Conservation (phyloP, 495 filamentous ascomycete genomes). For the Aspergillus nanangensis region DNA sequence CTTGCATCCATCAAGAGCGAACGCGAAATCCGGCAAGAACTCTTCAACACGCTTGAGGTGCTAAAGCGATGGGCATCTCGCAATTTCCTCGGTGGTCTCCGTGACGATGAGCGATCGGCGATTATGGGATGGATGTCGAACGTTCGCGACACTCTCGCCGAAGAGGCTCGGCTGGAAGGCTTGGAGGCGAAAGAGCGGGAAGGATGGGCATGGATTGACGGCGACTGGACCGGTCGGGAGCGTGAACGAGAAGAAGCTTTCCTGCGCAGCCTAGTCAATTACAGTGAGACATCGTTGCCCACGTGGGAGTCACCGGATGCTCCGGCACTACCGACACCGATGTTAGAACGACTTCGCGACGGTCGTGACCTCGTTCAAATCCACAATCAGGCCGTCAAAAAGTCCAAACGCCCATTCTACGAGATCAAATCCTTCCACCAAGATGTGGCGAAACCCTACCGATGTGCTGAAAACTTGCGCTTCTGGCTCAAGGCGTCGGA, state of each 20-base stretch:
- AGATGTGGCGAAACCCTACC: constrained; percentile 90
- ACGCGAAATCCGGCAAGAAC: constrained; percentile 71
- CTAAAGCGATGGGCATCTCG: constrained; percentile 85
- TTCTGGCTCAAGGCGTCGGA: constrained; percentile 97
- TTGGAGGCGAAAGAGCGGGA: constrained; percentile 65
- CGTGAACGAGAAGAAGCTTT: constrained; percentile 81
- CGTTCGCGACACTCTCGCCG: constrained; percentile 67
- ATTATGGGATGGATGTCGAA: constrained; percentile 73
- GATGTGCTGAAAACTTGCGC: constrained; percentile 85
- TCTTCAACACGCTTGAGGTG: constrained; percentile 81
- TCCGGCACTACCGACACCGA: constrained; percentile 61
- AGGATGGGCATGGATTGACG: constrained; percentile 72
- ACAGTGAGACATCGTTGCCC: constrained; percentile 54
- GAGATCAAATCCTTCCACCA: constrained; percentile 83
- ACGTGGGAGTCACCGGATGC: constrained; percentile 60
- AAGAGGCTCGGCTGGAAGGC: constrained; percentile 72
- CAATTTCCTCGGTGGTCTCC: constrained; percentile 81
- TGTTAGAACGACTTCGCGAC: constrained; percentile 68
- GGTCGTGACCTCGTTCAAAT: constrained; percentile 78
- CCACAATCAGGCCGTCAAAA: constrained; percentile 82
- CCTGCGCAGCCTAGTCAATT: constrained; percentile 58
- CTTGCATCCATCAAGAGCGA: constrained; percentile 83
- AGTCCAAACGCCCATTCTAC: constrained; percentile 84
- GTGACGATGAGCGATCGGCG: constrained; percentile 62
- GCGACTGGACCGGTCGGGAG: constrained; percentile 76